These are phyloP conservation scores for Adansonia madagascariensis DNA, from an alignment of 441 rosid species.

Conservation along the genomic window DNA sequence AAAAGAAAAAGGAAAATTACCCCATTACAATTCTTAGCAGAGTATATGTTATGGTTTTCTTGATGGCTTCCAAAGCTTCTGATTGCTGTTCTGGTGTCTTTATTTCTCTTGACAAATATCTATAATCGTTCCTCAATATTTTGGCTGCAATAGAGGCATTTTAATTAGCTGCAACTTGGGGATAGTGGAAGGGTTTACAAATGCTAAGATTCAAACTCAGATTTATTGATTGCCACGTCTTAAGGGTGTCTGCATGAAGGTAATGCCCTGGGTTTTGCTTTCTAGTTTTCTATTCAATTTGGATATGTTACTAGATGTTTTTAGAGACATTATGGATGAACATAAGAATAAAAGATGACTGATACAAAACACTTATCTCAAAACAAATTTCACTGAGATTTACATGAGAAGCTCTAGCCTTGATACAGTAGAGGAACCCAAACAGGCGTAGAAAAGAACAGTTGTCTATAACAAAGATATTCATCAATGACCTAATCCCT, in stretches of 20 bases:
- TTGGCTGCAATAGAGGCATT: slow-evolving; percentile 62
- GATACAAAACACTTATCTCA: background rate
- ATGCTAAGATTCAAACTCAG: too few species aligned
- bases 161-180: too few species aligned
- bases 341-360: background rate
- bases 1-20: slow-evolving; percentile 36
- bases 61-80: slow-evolving; percentile 66
- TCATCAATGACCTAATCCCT: too few species aligned
- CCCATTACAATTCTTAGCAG: slow-evolving; percentile 70
- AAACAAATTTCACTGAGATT: background rate
- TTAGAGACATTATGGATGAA: background rate
- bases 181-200: too few species aligned
- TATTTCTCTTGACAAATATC: slow-evolving; percentile 75
- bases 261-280: too few species aligned
- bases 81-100: slow-evolving; percentile 62
- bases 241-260: too few species aligned
- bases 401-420: background rate
- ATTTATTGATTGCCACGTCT: too few species aligned
- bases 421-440: background rate
- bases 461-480: too few species aligned
- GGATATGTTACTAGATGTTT: too few species aligned
- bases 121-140: slow-evolving; percentile 83
- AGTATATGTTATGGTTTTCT: slow-evolving; percentile 59
- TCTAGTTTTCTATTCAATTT: too few species aligned
- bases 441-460: background rate